phyloP scores from a whole-genome alignment of 1,284 basidiomycete species.

The Polyporus tsugae region DNA sequence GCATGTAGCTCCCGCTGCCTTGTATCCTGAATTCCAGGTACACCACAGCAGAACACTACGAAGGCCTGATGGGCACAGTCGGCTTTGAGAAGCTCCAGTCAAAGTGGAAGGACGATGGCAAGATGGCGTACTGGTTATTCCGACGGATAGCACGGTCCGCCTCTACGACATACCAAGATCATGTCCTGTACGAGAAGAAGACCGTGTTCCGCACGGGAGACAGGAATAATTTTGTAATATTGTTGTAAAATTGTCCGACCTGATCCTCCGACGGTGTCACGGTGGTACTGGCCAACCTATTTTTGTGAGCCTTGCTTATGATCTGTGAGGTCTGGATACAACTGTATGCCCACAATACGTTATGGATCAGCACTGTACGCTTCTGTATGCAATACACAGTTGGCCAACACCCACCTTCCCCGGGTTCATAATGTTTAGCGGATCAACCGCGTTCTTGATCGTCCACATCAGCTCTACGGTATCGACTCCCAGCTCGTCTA shows the following conservation, averaged over 20 bases:
- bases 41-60: constrained; percentile 66
- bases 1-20: constrained; percentile 74
- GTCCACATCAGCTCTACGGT: constrained; percentile 88
- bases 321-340: background rate
- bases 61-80: constrained; percentile 63
- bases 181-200: constrained; percentile 60
- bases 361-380: background rate
- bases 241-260: constrained; percentile 40
- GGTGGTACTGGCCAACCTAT: background rate
- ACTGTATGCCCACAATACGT: background rate
- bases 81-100: constrained; percentile 71
- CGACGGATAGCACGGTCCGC: constrained; percentile 47
- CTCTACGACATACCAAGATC: constrained; percentile 25
- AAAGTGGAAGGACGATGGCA: constrained; percentile 71
- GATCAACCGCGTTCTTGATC: constrained; percentile 82
- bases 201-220: constrained; percentile 66
- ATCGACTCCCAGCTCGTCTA: constrained; percentile 81
- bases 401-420: constrained; percentile 68
- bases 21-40: constrained; percentile 89
- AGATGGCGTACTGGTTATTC: constrained; percentile 83
- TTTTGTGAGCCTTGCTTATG: background rate
- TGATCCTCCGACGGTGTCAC: background rate
- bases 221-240: constrained; percentile 84
- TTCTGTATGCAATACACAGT: background rate
- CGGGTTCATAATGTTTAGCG: constrained; percentile 83